phyloP scores from a whole-genome alignment of 2,329 filamentous ascomycete species.

The Neurospora sp. region DNA sequence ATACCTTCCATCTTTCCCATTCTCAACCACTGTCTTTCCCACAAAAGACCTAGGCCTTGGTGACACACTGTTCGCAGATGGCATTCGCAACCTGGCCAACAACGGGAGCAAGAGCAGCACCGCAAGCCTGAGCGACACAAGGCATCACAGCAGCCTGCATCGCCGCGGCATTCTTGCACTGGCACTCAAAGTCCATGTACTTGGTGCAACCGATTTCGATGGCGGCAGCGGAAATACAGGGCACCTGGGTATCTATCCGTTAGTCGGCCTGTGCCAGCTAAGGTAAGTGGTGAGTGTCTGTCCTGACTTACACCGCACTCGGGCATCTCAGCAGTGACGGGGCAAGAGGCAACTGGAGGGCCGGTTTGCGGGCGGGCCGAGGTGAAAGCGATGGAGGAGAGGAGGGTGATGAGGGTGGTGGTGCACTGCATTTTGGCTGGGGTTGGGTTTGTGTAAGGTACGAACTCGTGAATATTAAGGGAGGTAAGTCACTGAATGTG shows the following conservation, averaged over 20 bases:
- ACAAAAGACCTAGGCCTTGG: background rate
- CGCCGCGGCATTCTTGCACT: conserved; percentile 2
- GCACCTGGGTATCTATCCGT: background rate
- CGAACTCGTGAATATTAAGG: background rate
- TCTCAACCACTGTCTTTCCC: background rate
- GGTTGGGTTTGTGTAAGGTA: background rate
- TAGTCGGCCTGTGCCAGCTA: background rate
- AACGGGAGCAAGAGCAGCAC: background rate
- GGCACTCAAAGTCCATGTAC: conserved; percentile 6
- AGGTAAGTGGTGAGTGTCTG: background rate
- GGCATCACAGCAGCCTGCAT: conserved; percentile 2
- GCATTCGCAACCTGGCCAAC: conserved; percentile 5
- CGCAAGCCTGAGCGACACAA: conserved; percentile 6
- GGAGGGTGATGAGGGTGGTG: background rate
- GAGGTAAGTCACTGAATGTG: background rate
- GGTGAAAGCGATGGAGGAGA: background rate
- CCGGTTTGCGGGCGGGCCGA: conserved; percentile 2
- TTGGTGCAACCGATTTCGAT: conserved; percentile 5
- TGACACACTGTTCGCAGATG: conserved; percentile 9
- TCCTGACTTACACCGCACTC: conserved; percentile 8
- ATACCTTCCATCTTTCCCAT: background rate
- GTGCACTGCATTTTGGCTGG: background rate
- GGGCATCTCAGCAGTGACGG: conserved; percentile 6
- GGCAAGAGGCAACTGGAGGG: conserved; percentile 1
- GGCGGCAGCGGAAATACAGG: conserved; percentile 6